A percentile compares a stretch with the other conserved stretches of the same genome.
Evolutionary conservation across 306 rosid genomes (phyloP).

Genomic region (Pyrus bretschneideri): DNA sequence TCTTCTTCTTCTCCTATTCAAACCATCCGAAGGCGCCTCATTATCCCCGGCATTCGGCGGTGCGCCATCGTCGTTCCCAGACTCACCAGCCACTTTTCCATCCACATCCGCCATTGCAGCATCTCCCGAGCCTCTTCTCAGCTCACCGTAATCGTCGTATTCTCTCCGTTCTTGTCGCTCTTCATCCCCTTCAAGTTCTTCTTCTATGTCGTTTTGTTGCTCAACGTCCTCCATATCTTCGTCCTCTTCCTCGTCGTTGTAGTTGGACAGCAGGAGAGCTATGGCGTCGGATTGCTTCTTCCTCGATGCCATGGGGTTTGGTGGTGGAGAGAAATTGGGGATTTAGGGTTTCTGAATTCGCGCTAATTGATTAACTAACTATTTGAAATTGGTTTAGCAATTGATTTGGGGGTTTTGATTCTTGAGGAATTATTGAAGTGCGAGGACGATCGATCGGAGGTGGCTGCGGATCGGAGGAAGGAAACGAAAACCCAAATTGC

Average conservation of each 20-base stretch:
- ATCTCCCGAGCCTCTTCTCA: constrained; percentile 37
- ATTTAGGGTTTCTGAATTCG: not conserved
- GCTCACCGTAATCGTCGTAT: not conserved
- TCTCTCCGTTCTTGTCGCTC: not conserved
- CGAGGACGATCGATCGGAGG: not conserved
- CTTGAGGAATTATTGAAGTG: no score
- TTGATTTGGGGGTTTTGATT: not conserved
- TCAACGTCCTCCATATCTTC: constrained; percentile 60
- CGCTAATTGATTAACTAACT: not conserved
- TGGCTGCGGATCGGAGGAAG: not conserved
- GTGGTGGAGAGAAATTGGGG: not conserved
- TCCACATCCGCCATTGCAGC: constrained; percentile 27
- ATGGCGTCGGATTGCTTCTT: constrained; percentile 71
- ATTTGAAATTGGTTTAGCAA: not conserved
- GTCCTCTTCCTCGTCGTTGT: constrained; percentile 52
- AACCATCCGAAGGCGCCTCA: constrained; percentile 10
- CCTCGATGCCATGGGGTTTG: constrained; percentile 52
- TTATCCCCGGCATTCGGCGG: constrained; percentile 10
- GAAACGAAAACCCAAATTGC: not conserved
- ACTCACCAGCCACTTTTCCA: constrained; percentile 25
- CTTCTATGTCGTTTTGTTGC: constrained; percentile 7
- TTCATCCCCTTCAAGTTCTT: constrained; percentile 9
- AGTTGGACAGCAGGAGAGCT: constrained; percentile 59
- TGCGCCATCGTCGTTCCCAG: constrained; percentile 20
- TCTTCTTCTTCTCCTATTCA: constrained; percentile 25